Conservation (phyloP, 1,284 basidiomycete genomes). For the Pyrrhoderma lamaoense region DNA sequence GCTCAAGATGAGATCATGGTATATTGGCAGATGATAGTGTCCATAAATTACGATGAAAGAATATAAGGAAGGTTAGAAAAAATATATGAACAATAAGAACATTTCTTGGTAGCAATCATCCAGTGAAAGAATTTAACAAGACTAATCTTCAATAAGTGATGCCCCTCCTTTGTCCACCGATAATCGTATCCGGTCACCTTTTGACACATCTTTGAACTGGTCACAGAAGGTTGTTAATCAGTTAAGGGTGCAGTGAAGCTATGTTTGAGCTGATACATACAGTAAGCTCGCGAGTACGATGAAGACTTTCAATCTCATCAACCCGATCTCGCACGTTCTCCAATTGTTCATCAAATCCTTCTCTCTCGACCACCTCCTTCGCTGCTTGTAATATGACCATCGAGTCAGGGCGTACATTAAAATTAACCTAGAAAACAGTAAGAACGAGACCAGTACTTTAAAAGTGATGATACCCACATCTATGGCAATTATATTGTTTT, state of each 20-base stretch:
- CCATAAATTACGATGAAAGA: no score
- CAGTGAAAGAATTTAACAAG: background rate
- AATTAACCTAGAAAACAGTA: conserved; percentile 45
- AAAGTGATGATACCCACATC: conserved; percentile 45
- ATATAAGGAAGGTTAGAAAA: no score
- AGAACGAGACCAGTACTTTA: conserved; percentile 2
- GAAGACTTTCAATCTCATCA: conserved; percentile 67
- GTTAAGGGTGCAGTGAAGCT: conserved; percentile 6
- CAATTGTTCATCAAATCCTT: conserved; percentile 67
- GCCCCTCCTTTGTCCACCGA: conserved; percentile 55
- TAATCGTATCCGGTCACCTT: conserved; percentile 51
- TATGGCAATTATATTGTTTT: conserved; percentile 65
- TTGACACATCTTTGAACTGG: conserved; percentile 59
- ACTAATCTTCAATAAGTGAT: conserved; percentile 24
- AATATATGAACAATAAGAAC: no score
- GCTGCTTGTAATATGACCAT: conserved; percentile 67
- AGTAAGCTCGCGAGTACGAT: conserved; percentile 63
- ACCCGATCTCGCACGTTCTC: conserved; percentile 65
- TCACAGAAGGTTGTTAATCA: background rate
- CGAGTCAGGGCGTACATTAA: conserved; percentile 75
- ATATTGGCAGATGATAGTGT: no score
- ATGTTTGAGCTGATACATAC: conserved; percentile 36
- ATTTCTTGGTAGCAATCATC: no score
- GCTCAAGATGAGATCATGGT: no score
- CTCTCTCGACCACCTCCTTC: conserved; percentile 57